Conservation (phyloP, 164 flowering plant genomes). For the Annona squamosa region DNA sequence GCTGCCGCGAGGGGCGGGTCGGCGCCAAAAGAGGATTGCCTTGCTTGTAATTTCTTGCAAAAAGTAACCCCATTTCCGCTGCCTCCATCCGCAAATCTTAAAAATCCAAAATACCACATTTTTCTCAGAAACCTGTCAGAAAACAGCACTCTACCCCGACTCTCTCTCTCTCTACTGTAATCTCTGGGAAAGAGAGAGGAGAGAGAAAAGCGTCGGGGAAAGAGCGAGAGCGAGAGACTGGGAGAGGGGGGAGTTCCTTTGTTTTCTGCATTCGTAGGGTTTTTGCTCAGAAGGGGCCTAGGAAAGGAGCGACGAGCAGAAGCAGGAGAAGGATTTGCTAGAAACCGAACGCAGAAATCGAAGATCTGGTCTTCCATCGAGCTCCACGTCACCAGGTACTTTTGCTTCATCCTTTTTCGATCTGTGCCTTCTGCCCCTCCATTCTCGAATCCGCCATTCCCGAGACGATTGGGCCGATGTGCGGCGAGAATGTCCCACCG, state of each 20-base stretch:
- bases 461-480: not conserved
- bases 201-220: not conserved
- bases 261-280: not conserved
- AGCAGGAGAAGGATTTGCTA: not conserved
- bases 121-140: not conserved
- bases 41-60: not conserved
- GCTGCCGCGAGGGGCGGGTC: too few species aligned
- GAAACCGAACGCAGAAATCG: not conserved
- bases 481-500: not conserved
- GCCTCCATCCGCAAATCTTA: not conserved
- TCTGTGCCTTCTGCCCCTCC: not conserved
- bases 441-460: conserved; percentile 1
- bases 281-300: not conserved
- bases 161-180: not conserved
- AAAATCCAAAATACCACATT: not conserved
- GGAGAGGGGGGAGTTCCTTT: too few species aligned
- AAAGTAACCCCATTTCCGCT: not conserved
- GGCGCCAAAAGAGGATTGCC: not conserved
- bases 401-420: not conserved
- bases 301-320: not conserved
- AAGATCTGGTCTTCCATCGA: conserved; percentile 6
- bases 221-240: not conserved
- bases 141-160: not conserved
- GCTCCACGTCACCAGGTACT: not conserved
- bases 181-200: not conserved